These are phyloP conservation scores for Smallanthus sonchifolius DNA, from an alignment of 129 eudicot genomes.

Conservation along the genomic window DNA sequence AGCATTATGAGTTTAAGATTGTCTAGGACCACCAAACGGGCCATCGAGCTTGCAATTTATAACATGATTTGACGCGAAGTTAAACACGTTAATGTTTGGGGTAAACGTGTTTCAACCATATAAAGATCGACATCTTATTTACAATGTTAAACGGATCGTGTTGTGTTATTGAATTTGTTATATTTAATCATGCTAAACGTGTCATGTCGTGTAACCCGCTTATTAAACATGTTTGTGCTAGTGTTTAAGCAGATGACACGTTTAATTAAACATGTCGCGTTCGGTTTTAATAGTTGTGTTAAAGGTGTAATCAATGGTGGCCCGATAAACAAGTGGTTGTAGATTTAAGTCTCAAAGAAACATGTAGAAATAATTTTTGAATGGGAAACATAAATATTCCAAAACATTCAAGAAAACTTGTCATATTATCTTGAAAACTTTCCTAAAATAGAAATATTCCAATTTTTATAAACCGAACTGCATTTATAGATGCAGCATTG, in stretches of 20 bases:
- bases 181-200: not conserved
- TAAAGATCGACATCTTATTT: not conserved
- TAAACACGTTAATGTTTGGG: not conserved
- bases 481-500: not conserved
- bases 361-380: not conserved
- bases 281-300: too few species aligned
- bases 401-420: not conserved
- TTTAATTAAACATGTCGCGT: too few species aligned
- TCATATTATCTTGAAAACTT: not conserved
- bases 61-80: not conserved
- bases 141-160: not conserved
- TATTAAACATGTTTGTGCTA: not conserved
- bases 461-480: not conserved
- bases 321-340: not conserved
- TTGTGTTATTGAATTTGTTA: not conserved
- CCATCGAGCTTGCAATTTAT: not conserved
- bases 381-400: not conserved
- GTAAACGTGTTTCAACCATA: not conserved
- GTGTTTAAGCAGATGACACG: not conserved
- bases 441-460: not conserved
- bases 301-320: too few species aligned
- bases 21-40: not conserved
- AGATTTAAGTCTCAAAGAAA: not conserved
- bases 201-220: not conserved
- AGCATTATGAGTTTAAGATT: not conserved